These are phyloP conservation scores for Fraxinus greggii DNA, from an alignment of 305 asterid genomes.

Conservation along the genomic window DNA sequence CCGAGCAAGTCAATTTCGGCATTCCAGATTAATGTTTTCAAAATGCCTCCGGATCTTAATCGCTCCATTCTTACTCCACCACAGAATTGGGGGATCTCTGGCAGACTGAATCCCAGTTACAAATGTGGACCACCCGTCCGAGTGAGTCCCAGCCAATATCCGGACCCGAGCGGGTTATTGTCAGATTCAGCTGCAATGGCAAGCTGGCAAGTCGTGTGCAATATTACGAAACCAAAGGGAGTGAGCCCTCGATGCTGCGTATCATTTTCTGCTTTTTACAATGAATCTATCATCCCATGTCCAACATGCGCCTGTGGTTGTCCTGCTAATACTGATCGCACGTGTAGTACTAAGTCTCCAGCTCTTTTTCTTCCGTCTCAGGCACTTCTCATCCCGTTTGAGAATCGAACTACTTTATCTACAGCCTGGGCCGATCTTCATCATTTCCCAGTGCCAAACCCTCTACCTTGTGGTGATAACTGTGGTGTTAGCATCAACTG, in stretches of 20 bases:
- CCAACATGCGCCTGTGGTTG: conserved; percentile 92
- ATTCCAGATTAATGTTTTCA: conserved; percentile 76
- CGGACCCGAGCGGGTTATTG: conserved; percentile 57
- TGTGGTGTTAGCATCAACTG: conserved; percentile 93
- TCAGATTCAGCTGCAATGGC: conserved; percentile 53
- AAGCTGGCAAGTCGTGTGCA: conserved; percentile 90
- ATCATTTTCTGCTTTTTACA: conserved; percentile 81
- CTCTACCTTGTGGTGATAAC: conserved; percentile 76
- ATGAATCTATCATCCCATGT: conserved; percentile 90
- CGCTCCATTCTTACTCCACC: conserved; percentile 79
- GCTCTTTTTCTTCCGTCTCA: conserved; percentile 85
- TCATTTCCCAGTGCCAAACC: conserved; percentile 60
- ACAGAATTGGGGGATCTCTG: conserved; percentile 76
- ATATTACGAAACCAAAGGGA: conserved; percentile 63
- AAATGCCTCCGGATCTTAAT: conserved; percentile 89
- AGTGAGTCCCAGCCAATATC: conserved; percentile 66
- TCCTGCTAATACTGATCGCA: conserved; percentile 30
- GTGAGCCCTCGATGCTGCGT: conserved; percentile 80
- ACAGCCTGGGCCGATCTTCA: conserved; percentile 80
- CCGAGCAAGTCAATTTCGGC: conserved; percentile 79
- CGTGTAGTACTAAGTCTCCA: conserved; percentile 56
- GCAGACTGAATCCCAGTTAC: conserved; percentile 73
- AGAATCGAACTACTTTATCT: conserved; percentile 55
- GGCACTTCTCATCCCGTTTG: conserved; percentile 75
- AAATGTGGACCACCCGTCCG: conserved; percentile 78